A percentile compares a stretch with the other conserved stretches of the same genome.
Conservation (phyloP, 1,139 yeast genomes). For the Yamadazyma siamensis region DNA sequence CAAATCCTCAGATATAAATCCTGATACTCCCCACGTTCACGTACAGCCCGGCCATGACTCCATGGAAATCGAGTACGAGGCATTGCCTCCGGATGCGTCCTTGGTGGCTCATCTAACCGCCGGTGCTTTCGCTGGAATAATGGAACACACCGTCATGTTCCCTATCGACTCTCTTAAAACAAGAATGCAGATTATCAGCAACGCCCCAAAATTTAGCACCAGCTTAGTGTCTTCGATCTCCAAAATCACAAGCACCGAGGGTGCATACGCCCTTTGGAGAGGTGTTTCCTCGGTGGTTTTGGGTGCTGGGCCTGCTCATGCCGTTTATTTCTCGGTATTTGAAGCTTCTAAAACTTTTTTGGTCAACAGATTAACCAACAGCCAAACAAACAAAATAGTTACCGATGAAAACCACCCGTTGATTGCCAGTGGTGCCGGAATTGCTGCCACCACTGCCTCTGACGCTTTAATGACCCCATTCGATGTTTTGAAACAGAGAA, state of each 20-base stretch:
- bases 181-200: constrained; percentile 77
- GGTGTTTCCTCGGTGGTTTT: constrained; percentile 90
- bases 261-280: constrained; percentile 86
- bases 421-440: constrained; percentile 84
- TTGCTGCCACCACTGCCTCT: constrained; percentile 88
- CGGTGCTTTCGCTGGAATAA: constrained; percentile 97
- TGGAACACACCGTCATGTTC: constrained; percentile 97
- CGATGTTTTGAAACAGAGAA: constrained; percentile 84
- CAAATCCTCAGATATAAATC: neutral
- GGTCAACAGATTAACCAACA: constrained; percentile 38
- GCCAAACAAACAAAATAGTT: constrained; percentile 33
- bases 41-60: constrained; percentile 24
- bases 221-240: constrained; percentile 60
- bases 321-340: constrained; percentile 94
- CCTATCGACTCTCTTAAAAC: constrained; percentile 96
- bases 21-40: neutral
- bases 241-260: constrained; percentile 82
- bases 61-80: constrained; percentile 77
- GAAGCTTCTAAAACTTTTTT: constrained; percentile 72
- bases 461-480: constrained; percentile 98
- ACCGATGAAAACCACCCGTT: constrained; percentile 73
- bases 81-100: constrained; percentile 86
- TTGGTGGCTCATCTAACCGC: constrained; percentile 78
- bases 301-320: constrained; percentile 99
- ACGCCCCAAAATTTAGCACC: constrained; percentile 32